phyloP scores from a whole-genome alignment of 2,329 filamentous ascomycete genomes.

The Beauveria varroae region DNA sequence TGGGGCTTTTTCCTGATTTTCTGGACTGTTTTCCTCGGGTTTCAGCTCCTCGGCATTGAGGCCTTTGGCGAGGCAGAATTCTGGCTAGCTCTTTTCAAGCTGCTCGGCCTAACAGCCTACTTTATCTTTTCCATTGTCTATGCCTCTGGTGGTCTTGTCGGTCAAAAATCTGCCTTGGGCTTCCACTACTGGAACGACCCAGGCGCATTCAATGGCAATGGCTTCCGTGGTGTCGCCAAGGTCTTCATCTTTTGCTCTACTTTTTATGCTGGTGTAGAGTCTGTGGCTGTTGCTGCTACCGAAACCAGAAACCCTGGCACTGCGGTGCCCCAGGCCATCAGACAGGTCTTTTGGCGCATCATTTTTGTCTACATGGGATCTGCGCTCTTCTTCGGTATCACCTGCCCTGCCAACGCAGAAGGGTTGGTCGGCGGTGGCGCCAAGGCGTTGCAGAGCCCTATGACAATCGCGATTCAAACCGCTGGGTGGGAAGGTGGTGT shows the following conservation, averaged over 20 bases:
- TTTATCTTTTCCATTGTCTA: conserved; percentile 70
- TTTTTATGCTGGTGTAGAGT: conserved; percentile 61
- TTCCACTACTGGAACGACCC: conserved; percentile 67
- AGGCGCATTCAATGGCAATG: conserved; percentile 59
- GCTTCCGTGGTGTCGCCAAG: conserved; percentile 57
- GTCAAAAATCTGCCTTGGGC: conserved; percentile 50
- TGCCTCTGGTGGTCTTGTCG: conserved; percentile 57
- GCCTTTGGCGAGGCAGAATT: conserved; percentile 76
- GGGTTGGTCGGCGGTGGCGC: conserved; percentile 40
- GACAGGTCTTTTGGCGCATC: conserved; percentile 55
- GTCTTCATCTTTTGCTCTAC: conserved; percentile 64
- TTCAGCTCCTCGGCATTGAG: conserved; percentile 65
- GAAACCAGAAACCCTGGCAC: conserved; percentile 51
- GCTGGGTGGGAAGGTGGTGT: conserved; percentile 67
- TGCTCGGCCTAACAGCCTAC: conserved; percentile 61
- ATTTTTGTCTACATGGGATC: conserved; percentile 60
- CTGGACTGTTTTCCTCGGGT: conserved; percentile 60
- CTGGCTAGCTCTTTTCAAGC: conserved; percentile 68
- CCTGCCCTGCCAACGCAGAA: conserved; percentile 60
- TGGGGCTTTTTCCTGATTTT: conserved; percentile 69
- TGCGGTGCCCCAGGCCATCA: conserved; percentile 50
- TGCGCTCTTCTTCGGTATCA: conserved; percentile 68
- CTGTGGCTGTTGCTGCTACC: conserved; percentile 55
- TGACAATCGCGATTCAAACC: conserved; percentile 66
- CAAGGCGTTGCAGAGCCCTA: conserved; percentile 61